These are phyloP conservation scores for Camellia sinensis DNA, from an alignment of 148 eudicot species.

Conservation along the genomic window DNA sequence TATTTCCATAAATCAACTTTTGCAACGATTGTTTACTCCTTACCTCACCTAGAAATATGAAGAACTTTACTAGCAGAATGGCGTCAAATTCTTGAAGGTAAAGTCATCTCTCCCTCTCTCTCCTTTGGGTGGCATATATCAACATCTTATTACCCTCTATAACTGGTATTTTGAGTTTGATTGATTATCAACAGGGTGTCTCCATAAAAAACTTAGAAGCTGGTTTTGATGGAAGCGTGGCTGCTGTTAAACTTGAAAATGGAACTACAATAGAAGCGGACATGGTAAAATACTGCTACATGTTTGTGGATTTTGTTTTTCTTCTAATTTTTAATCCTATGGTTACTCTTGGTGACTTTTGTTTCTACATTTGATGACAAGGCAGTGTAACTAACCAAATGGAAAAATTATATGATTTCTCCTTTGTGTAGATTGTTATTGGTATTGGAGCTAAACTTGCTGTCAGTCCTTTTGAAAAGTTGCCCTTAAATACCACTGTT, in stretches of 20 bases:
- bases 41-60: constrained; percentile 82
- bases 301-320: constrained; percentile 9
- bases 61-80: constrained; percentile 65
- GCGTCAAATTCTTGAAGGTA: constrained; percentile 87
- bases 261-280: constrained; percentile 90
- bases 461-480: constrained; percentile 64
- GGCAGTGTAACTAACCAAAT: neutral
- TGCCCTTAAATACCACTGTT: constrained; percentile 59
- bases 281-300: constrained; percentile 45
- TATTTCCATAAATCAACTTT: constrained; percentile 83
- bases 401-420: neutral
- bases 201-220: constrained; percentile 71
- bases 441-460: constrained; percentile 98
- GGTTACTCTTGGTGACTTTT: neutral
- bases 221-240: constrained; percentile 82
- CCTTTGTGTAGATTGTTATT: constrained; percentile 60
- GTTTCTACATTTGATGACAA: neutral
- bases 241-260: constrained; percentile 76
- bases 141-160: neutral
- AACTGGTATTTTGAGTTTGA: neutral
- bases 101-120: constrained; percentile 1
- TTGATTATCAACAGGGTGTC: constrained; percentile 52
- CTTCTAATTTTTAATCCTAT: neutral
- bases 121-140: neutral
- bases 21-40: constrained; percentile 82